Evolutionary conservation across 306 rosid genomes (phyloP).

Genomic region (Cucumis cinereus): DNA sequence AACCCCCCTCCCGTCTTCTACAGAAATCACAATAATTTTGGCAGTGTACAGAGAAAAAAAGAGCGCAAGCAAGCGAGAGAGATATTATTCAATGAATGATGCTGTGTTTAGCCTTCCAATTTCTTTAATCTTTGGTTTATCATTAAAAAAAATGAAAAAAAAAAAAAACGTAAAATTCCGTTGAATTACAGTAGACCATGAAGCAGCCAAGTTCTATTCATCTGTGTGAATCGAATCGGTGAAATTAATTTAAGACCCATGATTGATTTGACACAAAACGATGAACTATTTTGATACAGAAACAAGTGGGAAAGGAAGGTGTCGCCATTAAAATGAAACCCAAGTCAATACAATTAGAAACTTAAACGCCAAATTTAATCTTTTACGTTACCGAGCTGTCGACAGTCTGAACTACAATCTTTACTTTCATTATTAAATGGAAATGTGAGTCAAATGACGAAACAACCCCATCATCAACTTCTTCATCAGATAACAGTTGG

Average conservation of each 20-base stretch:
- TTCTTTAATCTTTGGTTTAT: not conserved
- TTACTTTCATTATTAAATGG: not conserved
- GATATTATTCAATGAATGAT: not conserved
- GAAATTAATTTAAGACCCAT: not conserved
- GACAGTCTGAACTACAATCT: not conserved
- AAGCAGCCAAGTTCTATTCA: not conserved
- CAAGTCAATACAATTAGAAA: not conserved
- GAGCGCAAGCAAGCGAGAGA: not conserved
- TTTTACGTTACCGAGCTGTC: constrained; percentile 1
- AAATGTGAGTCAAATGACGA: not conserved
- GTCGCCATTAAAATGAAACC: not conserved
- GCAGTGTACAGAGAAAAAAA: not conserved
- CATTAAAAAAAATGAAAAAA: not conserved
- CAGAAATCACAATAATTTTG: constrained; percentile 3
- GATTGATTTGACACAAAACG: not conserved
- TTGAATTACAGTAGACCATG: not conserved
- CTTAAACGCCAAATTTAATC: not conserved
- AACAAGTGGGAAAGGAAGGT: not conserved
- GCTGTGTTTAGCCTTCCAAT: not conserved
- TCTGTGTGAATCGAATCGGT: not conserved
- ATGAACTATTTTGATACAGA: not conserved
- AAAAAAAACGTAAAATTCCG: too few species aligned
- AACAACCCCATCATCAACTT: not conserved
- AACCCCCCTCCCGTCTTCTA: not conserved
- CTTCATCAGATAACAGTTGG: not conserved